A percentile compares a stretch with the other conserved stretches of the same genome.
Conservation (phyloP, 495 filamentous ascomycete species). For the Trichoderma erinaceum region DNA sequence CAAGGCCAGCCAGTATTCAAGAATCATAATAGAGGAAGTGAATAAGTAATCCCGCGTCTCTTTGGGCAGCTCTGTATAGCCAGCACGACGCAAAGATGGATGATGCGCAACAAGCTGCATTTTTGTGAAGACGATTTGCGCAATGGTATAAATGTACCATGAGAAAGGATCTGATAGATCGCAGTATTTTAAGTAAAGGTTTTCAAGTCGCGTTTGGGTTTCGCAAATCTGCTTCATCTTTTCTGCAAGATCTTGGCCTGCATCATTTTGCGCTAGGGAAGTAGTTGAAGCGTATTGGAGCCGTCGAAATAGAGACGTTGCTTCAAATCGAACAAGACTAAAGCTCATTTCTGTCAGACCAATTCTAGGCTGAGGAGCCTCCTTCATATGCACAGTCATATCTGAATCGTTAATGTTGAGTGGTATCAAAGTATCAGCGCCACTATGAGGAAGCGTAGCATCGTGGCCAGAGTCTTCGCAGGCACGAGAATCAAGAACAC, state of each 20-base stretch:
- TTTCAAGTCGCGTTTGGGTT: conserved; percentile 57
- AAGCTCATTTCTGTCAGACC: conserved; percentile 79
- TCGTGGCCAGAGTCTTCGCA: conserved; percentile 83
- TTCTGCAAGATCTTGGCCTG: conserved; percentile 43
- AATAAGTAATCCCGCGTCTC: conserved; percentile 67
- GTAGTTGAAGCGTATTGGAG: conserved; percentile 34
- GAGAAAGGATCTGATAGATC: conserved; percentile 57
- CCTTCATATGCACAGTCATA: conserved; percentile 58
- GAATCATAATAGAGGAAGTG: conserved; percentile 62
- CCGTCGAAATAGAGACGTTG: conserved; percentile 40
- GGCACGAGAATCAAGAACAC: conserved; percentile 66
- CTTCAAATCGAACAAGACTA: conserved; percentile 60
- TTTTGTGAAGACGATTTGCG: conserved; percentile 60
- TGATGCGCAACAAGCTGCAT: conserved; percentile 46
- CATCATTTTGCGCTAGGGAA: conserved; percentile 23
- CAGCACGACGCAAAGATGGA: conserved; percentile 40
- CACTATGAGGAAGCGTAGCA: conserved; percentile 58
- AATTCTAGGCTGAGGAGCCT: conserved; percentile 50
- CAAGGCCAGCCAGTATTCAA: conserved; percentile 64
- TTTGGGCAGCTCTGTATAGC: conserved; percentile 39
- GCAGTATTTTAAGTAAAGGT: conserved; percentile 58
- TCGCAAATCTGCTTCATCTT: conserved; percentile 59
- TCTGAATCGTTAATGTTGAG: conserved; percentile 78
- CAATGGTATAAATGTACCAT: conserved; percentile 65
- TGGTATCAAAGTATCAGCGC: conserved; percentile 67